Percentiles rank a stretch among this genome's conserved stretches.
These are phyloP conservation scores for Colletotrichum viniferum DNA, from an alignment of 2,329 filamentous ascomycete genomes.

Conservation along the genomic window DNA sequence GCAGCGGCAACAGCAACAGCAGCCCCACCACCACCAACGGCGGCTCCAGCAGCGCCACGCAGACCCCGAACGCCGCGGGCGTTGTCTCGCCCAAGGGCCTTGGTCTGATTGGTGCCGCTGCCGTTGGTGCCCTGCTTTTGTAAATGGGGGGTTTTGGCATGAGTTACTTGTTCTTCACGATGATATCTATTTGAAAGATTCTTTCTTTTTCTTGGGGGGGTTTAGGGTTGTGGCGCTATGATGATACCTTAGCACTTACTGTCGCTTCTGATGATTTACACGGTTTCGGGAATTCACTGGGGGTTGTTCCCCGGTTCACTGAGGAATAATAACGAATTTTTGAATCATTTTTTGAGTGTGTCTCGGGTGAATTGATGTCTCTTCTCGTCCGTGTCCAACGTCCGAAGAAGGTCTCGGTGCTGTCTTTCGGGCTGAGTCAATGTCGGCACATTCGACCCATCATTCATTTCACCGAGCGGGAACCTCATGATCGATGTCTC, in stretches of 20 bases:
- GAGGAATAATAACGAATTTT: not conserved
- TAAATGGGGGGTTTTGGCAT: not conserved
- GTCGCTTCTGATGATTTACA: not conserved
- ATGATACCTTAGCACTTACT: constrained; percentile 6
- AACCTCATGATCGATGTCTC: not conserved
- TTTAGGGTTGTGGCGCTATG: not conserved
- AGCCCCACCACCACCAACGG: not conserved
- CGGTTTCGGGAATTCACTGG: not conserved
- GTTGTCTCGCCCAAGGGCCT: constrained; percentile 3
- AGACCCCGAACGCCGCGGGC: constrained; percentile 15
- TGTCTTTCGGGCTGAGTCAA: not conserved
- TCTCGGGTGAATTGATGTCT: not conserved
- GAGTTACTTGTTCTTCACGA: not conserved
- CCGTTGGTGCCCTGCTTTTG: constrained; percentile 11
- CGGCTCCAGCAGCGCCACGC: not conserved
- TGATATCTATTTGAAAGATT: not conserved
- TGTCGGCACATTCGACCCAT: not conserved
- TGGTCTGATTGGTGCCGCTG: constrained; percentile 12
- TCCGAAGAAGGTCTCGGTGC: not conserved
- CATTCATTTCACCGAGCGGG: not conserved
- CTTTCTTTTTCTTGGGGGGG: not conserved
- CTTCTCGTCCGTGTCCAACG: too few species aligned
- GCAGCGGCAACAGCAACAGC: not conserved
- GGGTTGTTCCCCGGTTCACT: not conserved
- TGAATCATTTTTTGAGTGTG: not conserved